A percentile compares a stretch with the other conserved stretches of the same genome.
Conservation (phyloP, 2,329 filamentous ascomycete genomes). For the Tolypocladium amazonense region DNA sequence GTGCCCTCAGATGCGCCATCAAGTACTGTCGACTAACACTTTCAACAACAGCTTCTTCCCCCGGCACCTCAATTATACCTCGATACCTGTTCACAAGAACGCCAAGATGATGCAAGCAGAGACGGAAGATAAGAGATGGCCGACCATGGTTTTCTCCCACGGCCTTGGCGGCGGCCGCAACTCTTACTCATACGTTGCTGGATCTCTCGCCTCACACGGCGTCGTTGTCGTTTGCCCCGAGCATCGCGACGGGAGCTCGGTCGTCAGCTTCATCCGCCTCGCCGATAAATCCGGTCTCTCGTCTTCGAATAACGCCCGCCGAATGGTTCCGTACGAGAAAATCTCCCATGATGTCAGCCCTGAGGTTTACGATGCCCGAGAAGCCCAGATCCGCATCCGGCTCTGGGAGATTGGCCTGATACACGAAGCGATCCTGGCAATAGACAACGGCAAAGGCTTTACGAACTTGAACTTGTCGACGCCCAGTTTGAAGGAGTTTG, state of each 20-base stretch:
- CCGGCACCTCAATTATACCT: slow-evolving; percentile 61
- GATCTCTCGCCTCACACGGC: slow-evolving; percentile 70
- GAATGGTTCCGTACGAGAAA: slow-evolving; percentile 34
- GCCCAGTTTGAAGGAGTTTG: slow-evolving; percentile 46
- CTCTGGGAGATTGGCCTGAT: slow-evolving; percentile 69
- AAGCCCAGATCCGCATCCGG: slow-evolving; percentile 63
- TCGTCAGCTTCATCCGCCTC: slow-evolving; percentile 60
- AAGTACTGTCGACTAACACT: neutral
- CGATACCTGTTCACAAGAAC: slow-evolving; percentile 63
- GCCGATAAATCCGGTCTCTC: slow-evolving; percentile 33
- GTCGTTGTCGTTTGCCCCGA: slow-evolving; percentile 73
- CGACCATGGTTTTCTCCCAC: slow-evolving; percentile 78
- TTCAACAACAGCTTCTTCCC: slow-evolving; percentile 49
- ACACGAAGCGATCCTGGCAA: slow-evolving; percentile 54
- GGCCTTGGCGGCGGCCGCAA: slow-evolving; percentile 74
- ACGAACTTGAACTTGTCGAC: slow-evolving; percentile 43
- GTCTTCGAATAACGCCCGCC: slow-evolving; percentile 14
- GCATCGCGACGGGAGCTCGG: slow-evolving; percentile 71
- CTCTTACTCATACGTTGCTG: slow-evolving; percentile 73
- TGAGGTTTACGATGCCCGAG: slow-evolving; percentile 56
- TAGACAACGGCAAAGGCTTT: slow-evolving; percentile 45
- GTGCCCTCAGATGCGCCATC: slow-evolving; percentile 14
- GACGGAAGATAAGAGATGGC: slow-evolving; percentile 50
- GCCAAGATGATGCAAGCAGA: slow-evolving; percentile 47
- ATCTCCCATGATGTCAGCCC: slow-evolving; percentile 53